Conservation (phyloP, 495 filamentous ascomycete genomes). For the Talaromyces trachyspermus region DNA sequence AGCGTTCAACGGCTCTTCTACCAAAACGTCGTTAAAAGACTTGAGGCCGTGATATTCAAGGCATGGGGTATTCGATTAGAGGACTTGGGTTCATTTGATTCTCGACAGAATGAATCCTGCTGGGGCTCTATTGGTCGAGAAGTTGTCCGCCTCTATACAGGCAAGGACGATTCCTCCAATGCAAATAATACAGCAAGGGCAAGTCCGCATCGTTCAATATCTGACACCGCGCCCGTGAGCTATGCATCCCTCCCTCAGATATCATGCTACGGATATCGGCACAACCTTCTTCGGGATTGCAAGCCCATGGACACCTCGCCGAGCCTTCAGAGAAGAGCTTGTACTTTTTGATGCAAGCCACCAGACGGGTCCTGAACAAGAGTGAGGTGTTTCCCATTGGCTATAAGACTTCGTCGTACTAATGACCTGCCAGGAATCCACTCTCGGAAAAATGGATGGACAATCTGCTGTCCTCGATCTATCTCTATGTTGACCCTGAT, state of each 20-base stretch:
- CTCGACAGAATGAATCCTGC: constrained; percentile 20
- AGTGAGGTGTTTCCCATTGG: constrained; percentile 14
- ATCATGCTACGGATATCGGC: constrained; percentile 7
- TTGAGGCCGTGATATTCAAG: constrained; percentile 27
- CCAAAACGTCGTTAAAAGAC: constrained; percentile 27
- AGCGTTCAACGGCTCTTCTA: constrained; percentile 27
- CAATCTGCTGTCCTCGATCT: constrained; percentile 16
- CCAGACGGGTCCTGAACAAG: constrained; percentile 18
- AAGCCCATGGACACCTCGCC: constrained; percentile 8
- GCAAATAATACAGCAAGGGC: constrained; percentile 6
- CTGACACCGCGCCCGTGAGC: constrained; percentile 9
- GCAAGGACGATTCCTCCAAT: constrained; percentile 13
- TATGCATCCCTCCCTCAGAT: constrained; percentile 6
- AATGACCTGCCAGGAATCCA: constrained; percentile 12
- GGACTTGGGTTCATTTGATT: constrained; percentile 22
- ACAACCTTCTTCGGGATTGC: constrained; percentile 9
- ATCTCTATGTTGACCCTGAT: constrained; percentile 16
- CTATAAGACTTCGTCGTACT: constrained; percentile 13
- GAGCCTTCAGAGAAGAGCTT: constrained; percentile 16
- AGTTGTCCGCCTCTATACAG: constrained; percentile 16
- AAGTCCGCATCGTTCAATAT: constrained; percentile 8
- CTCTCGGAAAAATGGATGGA: constrained; percentile 21
- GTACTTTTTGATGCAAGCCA: constrained; percentile 22
- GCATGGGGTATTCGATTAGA: constrained; percentile 23
- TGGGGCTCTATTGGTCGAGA: constrained; percentile 22